Evolutionary conservation across 2,329 filamentous ascomycete species (phyloP).

Genomic region (Stagonosporopsis chrysanthemi): DNA sequence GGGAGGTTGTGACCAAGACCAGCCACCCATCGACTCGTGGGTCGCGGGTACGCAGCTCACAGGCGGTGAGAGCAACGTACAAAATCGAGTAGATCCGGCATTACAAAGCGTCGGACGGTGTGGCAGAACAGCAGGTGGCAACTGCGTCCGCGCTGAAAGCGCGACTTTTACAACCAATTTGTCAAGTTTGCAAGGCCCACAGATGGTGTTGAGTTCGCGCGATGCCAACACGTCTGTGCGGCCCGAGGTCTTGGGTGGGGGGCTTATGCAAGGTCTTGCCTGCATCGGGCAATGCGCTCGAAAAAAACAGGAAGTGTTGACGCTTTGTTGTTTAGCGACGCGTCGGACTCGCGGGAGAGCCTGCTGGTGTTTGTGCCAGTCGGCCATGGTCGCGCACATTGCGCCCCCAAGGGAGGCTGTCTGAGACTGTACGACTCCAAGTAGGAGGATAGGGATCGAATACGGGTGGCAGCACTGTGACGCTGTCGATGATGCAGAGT

Average conservation of each 20-base stretch:
- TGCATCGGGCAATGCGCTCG: slow-evolving; percentile 11
- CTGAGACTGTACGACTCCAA: slow-evolving; percentile 28
- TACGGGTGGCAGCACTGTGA: slow-evolving; percentile 29
- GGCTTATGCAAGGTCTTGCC: slow-evolving; percentile 15
- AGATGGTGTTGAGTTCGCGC: slow-evolving; percentile 20
- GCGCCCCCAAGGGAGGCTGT: slow-evolving; percentile 7
- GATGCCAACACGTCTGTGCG: slow-evolving; percentile 4
- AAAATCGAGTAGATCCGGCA: background rate
- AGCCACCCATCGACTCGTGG: slow-evolving; percentile 13
- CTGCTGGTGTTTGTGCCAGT: slow-evolving; percentile 6
- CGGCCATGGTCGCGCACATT: slow-evolving; percentile 11
- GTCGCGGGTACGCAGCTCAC: background rate
- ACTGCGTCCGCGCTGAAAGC: background rate
- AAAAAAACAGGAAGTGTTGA: slow-evolving; percentile 17
- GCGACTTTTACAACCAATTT: slow-evolving; percentile 11
- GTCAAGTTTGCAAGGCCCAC: slow-evolving; percentile 8
- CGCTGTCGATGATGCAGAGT: slow-evolving; percentile 24
- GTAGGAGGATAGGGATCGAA: slow-evolving; percentile 6
- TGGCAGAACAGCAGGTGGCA: slow-evolving; percentile 12
- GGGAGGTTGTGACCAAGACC: slow-evolving; percentile 9
- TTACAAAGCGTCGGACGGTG: background rate
- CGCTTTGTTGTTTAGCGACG: slow-evolving; percentile 18
- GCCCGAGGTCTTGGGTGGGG: slow-evolving; percentile 15
- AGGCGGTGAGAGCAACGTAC: background rate
- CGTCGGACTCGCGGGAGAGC: slow-evolving; percentile 15